phyloP scores from a whole-genome alignment of 2,329 filamentous ascomycete species.

The Sclerotiophoma versabilis region DNA sequence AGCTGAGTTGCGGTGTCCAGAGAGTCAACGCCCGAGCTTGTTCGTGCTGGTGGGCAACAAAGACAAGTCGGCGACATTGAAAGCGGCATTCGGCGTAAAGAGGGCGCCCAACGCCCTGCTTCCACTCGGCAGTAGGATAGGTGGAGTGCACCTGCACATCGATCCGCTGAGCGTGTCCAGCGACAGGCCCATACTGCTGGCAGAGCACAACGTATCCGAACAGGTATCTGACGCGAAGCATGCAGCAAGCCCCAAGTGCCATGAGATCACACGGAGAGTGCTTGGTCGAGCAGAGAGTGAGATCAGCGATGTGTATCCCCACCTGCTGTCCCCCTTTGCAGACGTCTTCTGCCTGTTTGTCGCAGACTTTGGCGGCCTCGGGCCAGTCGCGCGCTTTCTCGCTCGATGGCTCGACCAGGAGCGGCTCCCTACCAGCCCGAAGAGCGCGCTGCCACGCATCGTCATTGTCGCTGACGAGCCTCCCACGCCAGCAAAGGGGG shows the following conservation, averaged over 20 bases:
- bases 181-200: background rate
- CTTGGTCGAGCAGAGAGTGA: too few relatives aligned
- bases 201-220: too few relatives aligned
- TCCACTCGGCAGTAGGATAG: background rate
- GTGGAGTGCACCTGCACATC: background rate
- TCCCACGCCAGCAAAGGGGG: background rate
- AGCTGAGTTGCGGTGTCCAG: background rate
- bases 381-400: background rate
- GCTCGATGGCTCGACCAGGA: background rate
- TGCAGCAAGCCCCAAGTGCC: too few relatives aligned
- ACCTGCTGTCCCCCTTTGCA: background rate
- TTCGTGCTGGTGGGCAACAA: background rate
- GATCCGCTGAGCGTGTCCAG: background rate
- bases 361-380: background rate
- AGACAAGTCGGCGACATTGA: background rate
- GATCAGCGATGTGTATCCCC: too few relatives aligned
- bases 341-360: background rate
- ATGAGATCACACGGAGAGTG: too few relatives aligned
- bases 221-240: too few relatives aligned
- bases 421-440: background rate
- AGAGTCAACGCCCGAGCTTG: background rate
- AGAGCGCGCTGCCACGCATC: background rate
- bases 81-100: background rate
- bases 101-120: background rate
- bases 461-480: background rate